Evolutionary conservation across 106 monocot species (phyloP), one percentile per base, ranked within the genome.

Genomic region (Acorus calamus): DNA sequence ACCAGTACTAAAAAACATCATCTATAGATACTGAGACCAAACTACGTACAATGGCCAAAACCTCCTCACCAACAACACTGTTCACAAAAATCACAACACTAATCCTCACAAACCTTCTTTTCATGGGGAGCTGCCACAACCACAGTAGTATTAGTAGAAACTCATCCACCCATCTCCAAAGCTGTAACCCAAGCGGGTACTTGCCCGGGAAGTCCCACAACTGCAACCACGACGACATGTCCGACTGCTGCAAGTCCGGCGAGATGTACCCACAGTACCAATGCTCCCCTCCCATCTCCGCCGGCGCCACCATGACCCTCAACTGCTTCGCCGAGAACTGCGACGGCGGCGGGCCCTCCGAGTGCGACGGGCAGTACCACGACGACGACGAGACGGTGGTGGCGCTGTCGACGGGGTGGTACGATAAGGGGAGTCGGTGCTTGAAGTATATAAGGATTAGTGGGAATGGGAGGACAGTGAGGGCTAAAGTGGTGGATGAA

Each of bases 401-500:
- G 58, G 59, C 64, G 2, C 69, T 65, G 11, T 74, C 72, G 45
- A 75, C 79, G 4, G 79, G 76, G 4, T 79, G 83, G 79, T 65
- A 66, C 56, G 57, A 50, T 50, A 13, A 28, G 2, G 78, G 83
- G 4, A 76, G 80, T 50, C 56, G 72, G 2, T 81, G 80, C 67
- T 6, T 4, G n/a, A 62, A 65, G 51, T 44, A 56, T 2, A 72
- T 65, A 6, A 57, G 49, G 71, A 72, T 81, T 8, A 49, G 54
- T 5, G 80, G 72, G 7, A 81, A 81, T 48, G 76, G 80, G 1
- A 64, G 60, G 49, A 64, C 75, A 4, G 68, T 68, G 11, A 8
- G 45, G 42, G 80, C 80, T 5, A 81, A 59, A 55, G 80, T 76
- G 49, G 72, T 80, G 7, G 80, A 81, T 56, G 80, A 81, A 53